Evolutionary conservation across 1,139 yeast genomes (phyloP), one percentile per base, ranked within the genome.

Genomic region (Debaryomycetaceae sp.): DNA sequence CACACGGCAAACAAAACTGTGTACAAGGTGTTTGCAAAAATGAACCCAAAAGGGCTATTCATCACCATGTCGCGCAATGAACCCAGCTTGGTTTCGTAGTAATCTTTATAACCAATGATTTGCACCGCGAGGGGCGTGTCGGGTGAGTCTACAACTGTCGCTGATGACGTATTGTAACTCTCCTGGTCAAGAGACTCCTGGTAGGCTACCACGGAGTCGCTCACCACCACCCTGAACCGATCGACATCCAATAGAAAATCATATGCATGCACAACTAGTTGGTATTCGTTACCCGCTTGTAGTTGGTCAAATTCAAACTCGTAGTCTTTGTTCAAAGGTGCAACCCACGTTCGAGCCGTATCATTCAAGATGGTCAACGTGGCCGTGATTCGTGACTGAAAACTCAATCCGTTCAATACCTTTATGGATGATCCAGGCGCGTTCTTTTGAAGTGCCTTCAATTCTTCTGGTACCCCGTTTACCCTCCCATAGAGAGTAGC

Each of bases 21-120:
- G 41, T 61, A 65, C n/a, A 49, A 31, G 22, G 43, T 52, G 44
- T 57, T 66, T 35, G 49, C 52, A 45, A 67, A 65, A 16, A 67
- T 62, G 37, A 61, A 55, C 10, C 73, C 74, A 28, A 67, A 51
- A 3, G 74, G 74, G 48, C 71, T 60, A 33, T 53, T 52, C 53
- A 58, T 38, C 3, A 66, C 30, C 58, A 66, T 54, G 28, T 57
- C 63, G 8, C 34, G 31, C 12, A 65, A 29, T 4, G 64, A 51
- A n/a, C 62, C 58, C 36, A 45, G 56, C 6, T 61, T 45, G n/a
- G 38, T 38, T 38, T 61, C 67, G 39, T 65, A 67, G 43, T 57
- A 66, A 34, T 56, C 51, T 35, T 59, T 60, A 22, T 41, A 31
- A 14, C 43, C 52, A 8, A 34, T 34, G 21, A 54, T 49, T 7